These are phyloP conservation scores for Grosmannia serpens DNA, from an alignment of 2,329 filamentous ascomycete species.

Conservation along the genomic window DNA sequence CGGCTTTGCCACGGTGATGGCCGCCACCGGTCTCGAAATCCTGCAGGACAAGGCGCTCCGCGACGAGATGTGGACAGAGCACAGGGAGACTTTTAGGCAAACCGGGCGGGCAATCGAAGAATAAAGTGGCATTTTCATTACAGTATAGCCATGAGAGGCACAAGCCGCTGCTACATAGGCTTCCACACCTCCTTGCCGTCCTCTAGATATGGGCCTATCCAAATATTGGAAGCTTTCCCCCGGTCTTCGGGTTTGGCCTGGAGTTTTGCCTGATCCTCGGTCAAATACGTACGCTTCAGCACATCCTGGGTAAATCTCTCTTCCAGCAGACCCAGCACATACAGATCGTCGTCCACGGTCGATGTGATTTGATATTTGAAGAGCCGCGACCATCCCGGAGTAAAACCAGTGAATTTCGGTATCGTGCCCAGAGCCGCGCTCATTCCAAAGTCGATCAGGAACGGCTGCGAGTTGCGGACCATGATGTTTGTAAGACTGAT, in stretches of 20 bases:
- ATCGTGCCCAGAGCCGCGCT: neutral
- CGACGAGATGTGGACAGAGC: neutral
- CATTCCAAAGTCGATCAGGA: slow-evolving; percentile 8
- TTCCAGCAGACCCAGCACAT: neutral
- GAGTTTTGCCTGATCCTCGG: too few species aligned
- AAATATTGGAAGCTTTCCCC: neutral
- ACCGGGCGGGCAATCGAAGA: too few species aligned
- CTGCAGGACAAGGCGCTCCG: neutral
- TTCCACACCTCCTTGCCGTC: neutral
- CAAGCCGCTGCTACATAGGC: neutral
- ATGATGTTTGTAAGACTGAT: slow-evolving; percentile 11
- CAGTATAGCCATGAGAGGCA: too few species aligned
- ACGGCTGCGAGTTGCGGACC: neutral
- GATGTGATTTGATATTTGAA: neutral
- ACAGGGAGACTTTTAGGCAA: neutral
- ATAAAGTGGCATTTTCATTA: too few species aligned
- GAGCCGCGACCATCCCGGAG: neutral
- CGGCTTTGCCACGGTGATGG: neutral
- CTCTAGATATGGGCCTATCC: neutral
- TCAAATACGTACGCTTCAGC: neutral
- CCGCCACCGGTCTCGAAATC: neutral
- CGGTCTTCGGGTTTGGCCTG: too few species aligned
- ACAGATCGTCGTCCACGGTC: neutral
- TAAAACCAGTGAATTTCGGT: neutral
- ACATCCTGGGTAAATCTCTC: neutral